A percentile compares a stretch with the other conserved stretches of the same genome.
These are phyloP conservation scores for Boletus subcaerulescens DNA, from an alignment of 768 basidiomycete genomes.

Conservation along the genomic window DNA sequence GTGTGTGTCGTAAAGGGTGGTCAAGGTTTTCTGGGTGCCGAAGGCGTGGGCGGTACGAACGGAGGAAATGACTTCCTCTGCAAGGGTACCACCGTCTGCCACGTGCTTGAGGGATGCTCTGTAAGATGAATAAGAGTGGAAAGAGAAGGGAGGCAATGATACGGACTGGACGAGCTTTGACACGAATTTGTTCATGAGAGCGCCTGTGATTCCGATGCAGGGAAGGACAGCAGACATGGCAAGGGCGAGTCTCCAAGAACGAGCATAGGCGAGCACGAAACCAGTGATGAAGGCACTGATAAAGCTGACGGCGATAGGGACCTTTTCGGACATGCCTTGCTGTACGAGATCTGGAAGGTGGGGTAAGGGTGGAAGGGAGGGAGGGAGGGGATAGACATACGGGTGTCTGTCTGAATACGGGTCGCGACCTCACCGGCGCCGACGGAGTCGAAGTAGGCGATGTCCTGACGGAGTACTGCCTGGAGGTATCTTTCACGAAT, in stretches of 20 bases:
- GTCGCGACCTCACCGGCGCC: slow-evolving; percentile 94
- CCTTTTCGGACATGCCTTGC: slow-evolving; percentile 89
- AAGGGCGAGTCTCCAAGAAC: slow-evolving; percentile 79
- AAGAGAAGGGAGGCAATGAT: not conserved
- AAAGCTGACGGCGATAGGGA: slow-evolving; percentile 66
- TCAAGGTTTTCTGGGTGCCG: slow-evolving; percentile 67
- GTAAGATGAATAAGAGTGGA: not conserved
- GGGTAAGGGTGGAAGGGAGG: not conserved
- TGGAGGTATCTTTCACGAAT: slow-evolving; percentile 80
- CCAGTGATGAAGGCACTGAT: slow-evolving; percentile 72
- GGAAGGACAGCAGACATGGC: slow-evolving; percentile 81
- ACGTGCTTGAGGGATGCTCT: slow-evolving; percentile 71
- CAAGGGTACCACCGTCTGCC: slow-evolving; percentile 76
- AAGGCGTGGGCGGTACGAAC: slow-evolving; percentile 91
- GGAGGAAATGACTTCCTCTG: slow-evolving; percentile 91
- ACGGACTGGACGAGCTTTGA: slow-evolving; percentile 66
- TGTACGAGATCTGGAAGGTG: slow-evolving; percentile 70
- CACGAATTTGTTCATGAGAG: slow-evolving; percentile 65
- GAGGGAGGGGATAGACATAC: slow-evolving; percentile 37
- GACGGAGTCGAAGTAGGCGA: slow-evolving; percentile 87
- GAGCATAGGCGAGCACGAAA: slow-evolving; percentile 69
- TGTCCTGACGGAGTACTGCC: slow-evolving; percentile 80
- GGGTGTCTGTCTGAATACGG: slow-evolving; percentile 85
- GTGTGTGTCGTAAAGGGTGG: slow-evolving; percentile 60
- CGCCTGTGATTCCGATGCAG: slow-evolving; percentile 74